Base-by-base conservation (phyloP, 2,329 filamentous ascomycete genomes). In the Xylaria sp. region DNA sequence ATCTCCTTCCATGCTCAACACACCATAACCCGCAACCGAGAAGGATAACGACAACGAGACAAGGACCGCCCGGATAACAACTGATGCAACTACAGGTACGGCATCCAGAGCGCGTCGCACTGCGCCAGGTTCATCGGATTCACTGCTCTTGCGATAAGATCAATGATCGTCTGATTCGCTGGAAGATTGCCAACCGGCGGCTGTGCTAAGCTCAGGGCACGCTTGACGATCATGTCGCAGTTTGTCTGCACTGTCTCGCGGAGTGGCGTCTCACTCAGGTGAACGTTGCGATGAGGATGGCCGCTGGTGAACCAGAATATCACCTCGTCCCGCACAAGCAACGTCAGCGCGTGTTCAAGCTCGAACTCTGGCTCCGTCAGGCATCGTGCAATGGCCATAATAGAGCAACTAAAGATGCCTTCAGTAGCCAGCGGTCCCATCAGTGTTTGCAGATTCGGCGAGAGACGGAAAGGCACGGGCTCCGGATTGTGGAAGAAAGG, bases 241-340 rank as follows among this genome's bases (percentile, higher is more conserved):
- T 99, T 99, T 56, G 83, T 80, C 75, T 92, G 87, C 39, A 96
- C 92, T 64, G 87, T 84, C 59, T 94, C 90, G 19, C 90, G 80
- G 53, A 95, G 79, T 71, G 90, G 86, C 37, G 81, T 84, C 60
- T 91, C 87, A 48, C 81, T 83, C 67, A 88, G 79, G 13, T 74
- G 73, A 30, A 76, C 73, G 4, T 78, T 74, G 51, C 91, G 85
- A 71, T 30, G 23, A 30, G 23, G 23, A 30, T 96, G 90, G 64
- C 79, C 84, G 65, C 86, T 89, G 2, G 90, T 95, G 68, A 92
- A 92, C 94, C 94, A 99, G 77, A 92, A 95, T 66, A 93, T 92
- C 83, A 99, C 95, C 76, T 99, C 94, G 70, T 99, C 94, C 5
- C 94, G 86, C 63, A 99, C 94, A 74, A 97, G 97, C 60, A 99